These are phyloP conservation scores for Pestalotiopsis sp. DNA, from an alignment of 2,329 filamentous ascomycete genomes.

Conservation along the genomic window DNA sequence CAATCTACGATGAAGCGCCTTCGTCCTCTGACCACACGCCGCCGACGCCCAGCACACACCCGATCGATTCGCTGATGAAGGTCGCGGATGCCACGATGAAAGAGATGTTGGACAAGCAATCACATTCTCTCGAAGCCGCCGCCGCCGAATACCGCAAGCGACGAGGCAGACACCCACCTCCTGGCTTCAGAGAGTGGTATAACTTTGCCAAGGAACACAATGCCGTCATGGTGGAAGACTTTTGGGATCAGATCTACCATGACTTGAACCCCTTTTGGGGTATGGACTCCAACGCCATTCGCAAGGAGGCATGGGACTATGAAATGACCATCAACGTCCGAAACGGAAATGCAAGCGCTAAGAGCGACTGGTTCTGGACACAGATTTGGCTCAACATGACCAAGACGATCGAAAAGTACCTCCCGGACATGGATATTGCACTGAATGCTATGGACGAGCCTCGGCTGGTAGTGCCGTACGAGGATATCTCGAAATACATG, in stretches of 20 bases:
- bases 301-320: conserved; percentile 55
- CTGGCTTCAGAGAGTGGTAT: conserved; percentile 52
- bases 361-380: conserved; percentile 61
- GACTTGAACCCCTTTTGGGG: conserved; percentile 59
- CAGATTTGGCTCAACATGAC: conserved; percentile 59
- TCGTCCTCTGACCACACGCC: conserved; percentile 20
- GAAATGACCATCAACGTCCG: conserved; percentile 66
- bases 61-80: conserved; percentile 48
- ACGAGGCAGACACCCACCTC: conserved; percentile 52
- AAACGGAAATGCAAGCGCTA: conserved; percentile 52
- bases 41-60: conserved; percentile 32
- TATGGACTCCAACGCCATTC: conserved; percentile 48
- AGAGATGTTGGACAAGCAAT: conserved; percentile 41
- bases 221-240: conserved; percentile 48
- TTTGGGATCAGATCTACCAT: conserved; percentile 58
- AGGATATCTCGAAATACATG: conserved; percentile 60
- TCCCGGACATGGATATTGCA: conserved; percentile 71
- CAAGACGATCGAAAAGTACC: conserved; percentile 52
- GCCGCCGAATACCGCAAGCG: conserved; percentile 48
- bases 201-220: conserved; percentile 44
- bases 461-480: conserved; percentile 64
- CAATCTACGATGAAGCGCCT: conserved; percentile 18
- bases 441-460: conserved; percentile 72
- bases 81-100: conserved; percentile 42
- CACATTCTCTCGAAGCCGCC: conserved; percentile 44